These are phyloP conservation scores for Salinomyces thailandicus DNA, from an alignment of 2,329 filamentous ascomycete species.

Conservation along the genomic window DNA sequence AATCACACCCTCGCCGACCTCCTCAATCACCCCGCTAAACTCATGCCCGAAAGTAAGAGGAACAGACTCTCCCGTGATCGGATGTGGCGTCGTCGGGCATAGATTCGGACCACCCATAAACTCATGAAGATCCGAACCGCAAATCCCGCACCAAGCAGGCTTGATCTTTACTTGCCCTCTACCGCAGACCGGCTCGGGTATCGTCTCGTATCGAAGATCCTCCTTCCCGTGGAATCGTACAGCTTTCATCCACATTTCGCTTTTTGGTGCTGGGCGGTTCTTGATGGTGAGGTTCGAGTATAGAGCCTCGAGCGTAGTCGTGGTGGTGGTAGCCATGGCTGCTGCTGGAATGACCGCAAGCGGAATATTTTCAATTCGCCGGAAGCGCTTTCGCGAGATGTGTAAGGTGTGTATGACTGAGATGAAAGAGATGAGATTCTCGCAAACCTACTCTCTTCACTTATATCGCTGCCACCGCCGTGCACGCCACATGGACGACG, in stretches of 20 bases:
- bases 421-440: no score
- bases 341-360: no score
- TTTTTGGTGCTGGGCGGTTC: conserved; percentile 4
- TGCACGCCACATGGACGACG: neutral
- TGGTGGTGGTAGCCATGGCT: no score
- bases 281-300: neutral
- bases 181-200: conserved; percentile 24
- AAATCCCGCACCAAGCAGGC: conserved; percentile 28
- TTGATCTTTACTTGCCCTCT: conserved; percentile 28
- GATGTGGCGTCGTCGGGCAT: conserved; percentile 43
- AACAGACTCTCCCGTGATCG: conserved; percentile 41
- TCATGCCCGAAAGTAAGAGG: conserved; percentile 46
- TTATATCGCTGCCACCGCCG: neutral
- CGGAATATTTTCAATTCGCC: no score
- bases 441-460: no score
- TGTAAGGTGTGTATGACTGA: no score
- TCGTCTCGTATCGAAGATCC: conserved; percentile 26
- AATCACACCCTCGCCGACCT: conserved; percentile 40
- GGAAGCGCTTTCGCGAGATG: no score
- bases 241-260: conserved; percentile 23
- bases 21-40: conserved; percentile 43
- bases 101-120: conserved; percentile 17
- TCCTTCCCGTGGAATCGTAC: conserved; percentile 30
- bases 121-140: conserved; percentile 25
- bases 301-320: neutral